These are phyloP conservation scores for Phalaenopsis aphrodite DNA, from an alignment of 106 monocot species.

Conservation along the genomic window DNA sequence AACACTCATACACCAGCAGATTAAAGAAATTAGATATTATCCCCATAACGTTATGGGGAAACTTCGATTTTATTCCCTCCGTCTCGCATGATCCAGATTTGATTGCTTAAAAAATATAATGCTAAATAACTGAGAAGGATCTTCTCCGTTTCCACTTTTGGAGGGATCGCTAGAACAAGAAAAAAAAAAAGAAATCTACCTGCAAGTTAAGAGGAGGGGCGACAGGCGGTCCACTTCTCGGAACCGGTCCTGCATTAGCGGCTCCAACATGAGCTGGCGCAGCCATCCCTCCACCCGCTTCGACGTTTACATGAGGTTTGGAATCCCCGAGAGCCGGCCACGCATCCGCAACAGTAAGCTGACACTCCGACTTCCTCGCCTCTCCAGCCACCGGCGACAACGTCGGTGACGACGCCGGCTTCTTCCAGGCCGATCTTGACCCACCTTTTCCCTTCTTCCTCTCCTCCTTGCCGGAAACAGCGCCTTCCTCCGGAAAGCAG, in stretches of 20 bases:
- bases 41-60: not conserved
- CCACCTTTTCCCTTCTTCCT: constrained; percentile 16
- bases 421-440: constrained; percentile 41
- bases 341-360: constrained; percentile 54
- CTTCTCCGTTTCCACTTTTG: not conserved
- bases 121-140: not conserved
- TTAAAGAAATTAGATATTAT: not conserved
- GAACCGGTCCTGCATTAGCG: constrained; percentile 7
- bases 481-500: constrained; percentile 9
- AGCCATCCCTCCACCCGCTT: constrained; percentile 13
- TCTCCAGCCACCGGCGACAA: constrained; percentile 8
- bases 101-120: not conserved
- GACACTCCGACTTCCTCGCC: constrained; percentile 15
- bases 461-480: constrained; percentile 4
- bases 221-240: constrained; percentile 16
- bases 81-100: not conserved
- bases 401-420: constrained; percentile 11
- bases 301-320: constrained; percentile 10
- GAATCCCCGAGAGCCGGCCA: constrained; percentile 72
- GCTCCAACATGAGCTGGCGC: not conserved
- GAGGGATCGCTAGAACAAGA: not conserved
- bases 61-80: not conserved
- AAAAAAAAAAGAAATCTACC: not conserved
- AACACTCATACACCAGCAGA: too few species aligned
- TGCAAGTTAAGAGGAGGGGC: constrained; percentile 7